Base-by-base conservation (phyloP, 495 filamentous ascomycete genomes). In the Xylaria scruposa region DNA sequence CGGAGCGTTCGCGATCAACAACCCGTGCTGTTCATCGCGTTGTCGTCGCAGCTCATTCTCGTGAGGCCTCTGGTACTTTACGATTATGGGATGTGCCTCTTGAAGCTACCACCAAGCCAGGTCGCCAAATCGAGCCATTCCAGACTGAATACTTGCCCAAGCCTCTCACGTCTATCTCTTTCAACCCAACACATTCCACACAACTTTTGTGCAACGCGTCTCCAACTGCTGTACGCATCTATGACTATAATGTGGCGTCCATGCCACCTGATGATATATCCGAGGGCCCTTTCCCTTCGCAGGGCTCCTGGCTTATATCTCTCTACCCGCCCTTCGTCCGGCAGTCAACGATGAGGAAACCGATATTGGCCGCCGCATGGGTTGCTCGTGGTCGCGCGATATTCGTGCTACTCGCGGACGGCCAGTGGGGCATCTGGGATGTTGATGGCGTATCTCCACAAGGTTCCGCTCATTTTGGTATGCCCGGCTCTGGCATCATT, bases 341-440 rank as follows among this genome's bases (percentile, higher is more conserved):
- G 33, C 79, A 84, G 3, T 82, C 76, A 26, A 82, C 80, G 60
- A 81, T 77, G 6, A 88, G 95, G 44, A 98, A 97, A 77, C 88
- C 87, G 1, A 88, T 97, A 42, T 83, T 97, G n/a, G 91, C 91
- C 70, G 92, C 93, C 0, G 85, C 92, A 67, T 98, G 95, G 95
- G 89, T 94, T 9, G 84, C 91, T n/a, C 88, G 90, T 54, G 95
- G 94, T 47, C 90, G 87, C 53, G 91, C 91, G 15, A 85, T 97
- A 47, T 83, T 97, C 72, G 88, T 90, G 5, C 85, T 98, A 9
- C 85, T 95, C 15, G 88, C 87, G 6, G 94, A 97, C 79, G 95
- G 94, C 0, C 91, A 97, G 82, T 98, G 95, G 95, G 95, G 93
- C 4, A 89, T 98, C 36, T 98, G 95, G 94, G 93, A 97, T 81